Evolutionary conservation across 257 asterid species (phyloP), one percentile per base, ranked within the genome.

Genomic region (Fraxinus pennsylvanica): DNA sequence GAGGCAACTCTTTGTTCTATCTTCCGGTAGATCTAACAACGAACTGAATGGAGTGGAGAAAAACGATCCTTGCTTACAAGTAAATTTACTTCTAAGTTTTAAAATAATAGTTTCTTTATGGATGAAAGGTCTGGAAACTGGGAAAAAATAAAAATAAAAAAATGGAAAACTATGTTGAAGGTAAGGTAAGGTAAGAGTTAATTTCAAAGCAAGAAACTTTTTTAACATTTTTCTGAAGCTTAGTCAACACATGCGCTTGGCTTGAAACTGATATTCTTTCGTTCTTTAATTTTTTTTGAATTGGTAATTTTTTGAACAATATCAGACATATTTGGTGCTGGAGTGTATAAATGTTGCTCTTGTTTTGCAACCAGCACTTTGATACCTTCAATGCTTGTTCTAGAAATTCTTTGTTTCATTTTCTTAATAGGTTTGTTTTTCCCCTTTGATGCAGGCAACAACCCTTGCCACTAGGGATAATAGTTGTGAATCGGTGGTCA

Each of bases 401-500:
- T 4, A 12, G 68, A 21, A 33, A 5, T 52, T 52, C 15, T 67
- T 38, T 29, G 22, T 38, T 27, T 45, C 17, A n/a, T 29, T 12
- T 6, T 29, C 71, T 9, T 74, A 17, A 13, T 73, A 1, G 38
- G 30, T 6, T 71, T 5, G 71, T 10, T 50, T 61, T 41, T 68
- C 27, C 45, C 33, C 50, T 52, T 25, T 25, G 36, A 29, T 80
- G 80, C 88, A 93, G 97, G 85, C 91, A 73, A 85, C 91, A 73
- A 85, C 92, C 30, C 89, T 91, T 27, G 89, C 93, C 76, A 88
- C 98, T 25, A 92, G 96, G n/a, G 99, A 96, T 78, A 93, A 91
- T 73, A 93, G 99, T 74, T 90, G 97, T 71, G 99, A 96, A 76
- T 96, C 98, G 50, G 98, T 92, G 91, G 98, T 96, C 71, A 96